Conservation (phyloP, 2,329 filamentous ascomycete genomes). For the Stachybotrys echinatus region DNA sequence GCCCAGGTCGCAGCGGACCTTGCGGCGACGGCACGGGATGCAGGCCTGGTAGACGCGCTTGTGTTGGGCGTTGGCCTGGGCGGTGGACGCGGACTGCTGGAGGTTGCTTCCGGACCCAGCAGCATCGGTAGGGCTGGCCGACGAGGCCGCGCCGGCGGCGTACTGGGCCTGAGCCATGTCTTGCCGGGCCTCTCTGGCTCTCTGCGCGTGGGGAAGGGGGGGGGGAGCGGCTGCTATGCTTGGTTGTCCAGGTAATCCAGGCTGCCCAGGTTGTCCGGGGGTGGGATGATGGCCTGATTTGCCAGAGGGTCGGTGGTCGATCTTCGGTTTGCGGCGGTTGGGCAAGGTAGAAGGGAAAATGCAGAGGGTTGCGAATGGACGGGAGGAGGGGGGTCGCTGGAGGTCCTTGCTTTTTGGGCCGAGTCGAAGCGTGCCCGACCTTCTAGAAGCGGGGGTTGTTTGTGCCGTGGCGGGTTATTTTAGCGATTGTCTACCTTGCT, state of each 20-base stretch:
- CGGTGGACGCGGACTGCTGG: slow-evolving; percentile 4
- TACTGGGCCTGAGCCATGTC: slow-evolving; percentile 2
- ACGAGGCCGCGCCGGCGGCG: slow-evolving; percentile 1
- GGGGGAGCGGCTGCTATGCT: background rate
- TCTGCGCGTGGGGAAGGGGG: background rate
- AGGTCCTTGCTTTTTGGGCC: background rate
- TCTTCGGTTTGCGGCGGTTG: slow-evolving; percentile 30
- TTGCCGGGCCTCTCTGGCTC: background rate
- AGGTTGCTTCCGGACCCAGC: slow-evolving; percentile 10
- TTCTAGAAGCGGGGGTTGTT: background rate
- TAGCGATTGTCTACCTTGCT: too few species aligned
- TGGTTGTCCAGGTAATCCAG: too few species aligned
- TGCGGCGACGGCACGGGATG: slow-evolving; percentile 56
- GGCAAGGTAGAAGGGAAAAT: slow-evolving; percentile 17
- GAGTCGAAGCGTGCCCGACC: background rate
- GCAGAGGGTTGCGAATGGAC: slow-evolving; percentile 14
- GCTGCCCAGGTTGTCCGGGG: too few species aligned
- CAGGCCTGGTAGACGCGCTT: slow-evolving; percentile 61
- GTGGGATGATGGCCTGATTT: background rate
- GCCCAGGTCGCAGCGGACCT: slow-evolving; percentile 58
- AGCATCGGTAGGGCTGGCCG: slow-evolving; percentile 13
- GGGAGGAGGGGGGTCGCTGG: slow-evolving; percentile 10
- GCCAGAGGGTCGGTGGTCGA: background rate
- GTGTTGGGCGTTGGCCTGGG: slow-evolving; percentile 35
- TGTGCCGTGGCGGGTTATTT: too few species aligned